phyloP scores from a whole-genome alignment of 306 rosid genomes.

The Rosa multiflora region DNA sequence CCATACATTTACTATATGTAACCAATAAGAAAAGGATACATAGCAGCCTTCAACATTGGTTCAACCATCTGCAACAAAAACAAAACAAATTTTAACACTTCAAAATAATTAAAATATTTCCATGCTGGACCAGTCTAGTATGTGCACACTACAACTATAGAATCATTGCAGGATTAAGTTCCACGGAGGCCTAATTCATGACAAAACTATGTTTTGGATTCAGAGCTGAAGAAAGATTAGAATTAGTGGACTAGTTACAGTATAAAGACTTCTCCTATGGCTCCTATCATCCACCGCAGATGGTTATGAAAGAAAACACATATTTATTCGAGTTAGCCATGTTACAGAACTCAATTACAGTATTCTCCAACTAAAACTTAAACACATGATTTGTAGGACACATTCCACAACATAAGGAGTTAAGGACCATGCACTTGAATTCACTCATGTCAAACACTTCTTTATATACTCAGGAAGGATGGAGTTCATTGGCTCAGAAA shows the following conservation, averaged over 20 bases:
- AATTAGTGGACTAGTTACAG: not conserved
- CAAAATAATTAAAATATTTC: constrained; percentile 1
- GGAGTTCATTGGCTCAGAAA: not conserved
- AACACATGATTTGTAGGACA: not conserved
- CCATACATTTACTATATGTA: constrained; percentile 4
- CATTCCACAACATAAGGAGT: not conserved
- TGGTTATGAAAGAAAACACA: not conserved
- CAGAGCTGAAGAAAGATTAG: not conserved
- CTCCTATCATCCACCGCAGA: not conserved
- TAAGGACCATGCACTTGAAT: not conserved
- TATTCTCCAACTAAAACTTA: not conserved
- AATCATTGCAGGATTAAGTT: not conserved
- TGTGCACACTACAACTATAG: not conserved
- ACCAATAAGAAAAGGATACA: constrained; percentile 58
- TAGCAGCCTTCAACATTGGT: constrained; percentile 82
- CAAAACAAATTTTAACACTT: not conserved
- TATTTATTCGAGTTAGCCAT: not conserved
- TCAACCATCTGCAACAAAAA: constrained; percentile 81
- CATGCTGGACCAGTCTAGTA: not conserved
- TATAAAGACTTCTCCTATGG: not conserved
- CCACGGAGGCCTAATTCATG: not conserved
- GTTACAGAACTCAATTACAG: not conserved
- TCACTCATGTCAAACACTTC: not conserved
- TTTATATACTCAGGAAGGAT: not conserved
- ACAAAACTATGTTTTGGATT: not conserved